Conservation (phyloP, 2,329 filamentous ascomycete species). For the Lecanicillium sp. region DNA sequence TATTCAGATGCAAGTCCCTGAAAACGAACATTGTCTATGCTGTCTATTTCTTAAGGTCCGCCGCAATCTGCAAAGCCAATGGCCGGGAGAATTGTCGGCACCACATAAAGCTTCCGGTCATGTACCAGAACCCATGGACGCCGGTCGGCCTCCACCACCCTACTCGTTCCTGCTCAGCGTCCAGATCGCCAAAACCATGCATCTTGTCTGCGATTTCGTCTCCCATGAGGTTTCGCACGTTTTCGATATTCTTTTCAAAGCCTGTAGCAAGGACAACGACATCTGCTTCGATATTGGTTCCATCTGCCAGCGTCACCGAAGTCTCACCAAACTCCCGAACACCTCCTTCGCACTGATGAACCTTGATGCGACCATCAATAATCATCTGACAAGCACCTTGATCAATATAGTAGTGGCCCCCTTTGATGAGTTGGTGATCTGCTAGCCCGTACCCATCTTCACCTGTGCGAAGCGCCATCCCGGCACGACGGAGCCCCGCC, state of each 20-base stretch:
- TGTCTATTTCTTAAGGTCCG: background rate
- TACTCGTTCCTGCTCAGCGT: slow-evolving; percentile 22
- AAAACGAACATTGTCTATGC: too few relatives aligned
- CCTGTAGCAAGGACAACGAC: slow-evolving; percentile 35
- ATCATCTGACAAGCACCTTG: slow-evolving; percentile 31
- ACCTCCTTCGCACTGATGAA: slow-evolving; percentile 21
- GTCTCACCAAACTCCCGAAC: slow-evolving; percentile 22
- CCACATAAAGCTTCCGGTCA: slow-evolving; percentile 26
- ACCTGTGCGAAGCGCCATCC: slow-evolving; percentile 28
- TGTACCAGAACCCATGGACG: slow-evolving; percentile 30
- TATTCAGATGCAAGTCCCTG: too few relatives aligned
- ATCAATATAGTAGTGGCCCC: slow-evolving; percentile 36
- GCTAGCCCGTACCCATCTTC: slow-evolving; percentile 27
- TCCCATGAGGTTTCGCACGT: slow-evolving; percentile 26
- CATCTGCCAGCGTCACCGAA: slow-evolving; percentile 21
- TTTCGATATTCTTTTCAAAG: slow-evolving; percentile 30
- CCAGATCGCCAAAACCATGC: slow-evolving; percentile 28
- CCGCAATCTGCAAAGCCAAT: slow-evolving; percentile 29
- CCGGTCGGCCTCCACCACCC: slow-evolving; percentile 25
- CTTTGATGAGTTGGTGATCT: slow-evolving; percentile 28
- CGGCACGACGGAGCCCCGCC: slow-evolving; percentile 35
- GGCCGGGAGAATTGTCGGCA: slow-evolving; percentile 27
- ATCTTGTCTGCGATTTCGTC: slow-evolving; percentile 25
- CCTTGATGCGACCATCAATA: slow-evolving; percentile 31
- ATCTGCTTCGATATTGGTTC: slow-evolving; percentile 28